Evolutionary conservation across 805 yeast genomes (phyloP), one percentile per base, ranked within the genome.

Genomic region (Yarrowia divulgata): DNA sequence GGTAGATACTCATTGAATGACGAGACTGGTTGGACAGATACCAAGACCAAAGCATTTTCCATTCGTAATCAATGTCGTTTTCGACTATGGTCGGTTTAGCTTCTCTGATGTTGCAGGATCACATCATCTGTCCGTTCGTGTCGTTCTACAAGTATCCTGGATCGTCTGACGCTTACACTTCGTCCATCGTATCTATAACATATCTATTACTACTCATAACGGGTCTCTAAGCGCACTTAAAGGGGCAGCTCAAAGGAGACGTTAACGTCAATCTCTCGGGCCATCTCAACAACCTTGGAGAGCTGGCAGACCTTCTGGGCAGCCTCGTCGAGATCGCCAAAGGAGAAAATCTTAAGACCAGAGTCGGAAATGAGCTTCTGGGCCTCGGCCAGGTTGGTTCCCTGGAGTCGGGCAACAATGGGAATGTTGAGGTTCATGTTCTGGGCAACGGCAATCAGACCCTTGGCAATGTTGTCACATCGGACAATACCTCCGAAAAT

Each of bases 401-500:
- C 99, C 85, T 96, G 98, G 79, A 95, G 86, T 88, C 99, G 92
- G 72, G 93, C 98, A 75, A 95, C 97, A 77, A 95, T 95, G 74
- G 99, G 99, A 69, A 95, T 90, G 73, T 86, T 88, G 80, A 95
- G 88, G 77, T 90, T 88, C 85, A 95, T 87, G 84, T 90, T 90
- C 83, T 92, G 92, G 74, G 98, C 88, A 68, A 97, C 97, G 74
- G 93, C 91, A 76, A 95, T 93, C 79, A 95, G 87, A 82, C 99
- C 99, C 83, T 89, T 88, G 76, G 99, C 99, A 73, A 95, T 98
- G 84, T 88, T 92, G 83, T 95, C 99, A 84, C 99, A 95, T 86
- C 99, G 92, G 76, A 95, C 99, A 76, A 95, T 95, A 85, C 99
- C 99, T 81, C 99, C 99, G 77, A 95, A 95, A 77, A 95, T 95